These are phyloP conservation scores for Gracilariopsis chorda DNA, from an alignment of 23 red algal species.

Conservation along the genomic window DNA sequence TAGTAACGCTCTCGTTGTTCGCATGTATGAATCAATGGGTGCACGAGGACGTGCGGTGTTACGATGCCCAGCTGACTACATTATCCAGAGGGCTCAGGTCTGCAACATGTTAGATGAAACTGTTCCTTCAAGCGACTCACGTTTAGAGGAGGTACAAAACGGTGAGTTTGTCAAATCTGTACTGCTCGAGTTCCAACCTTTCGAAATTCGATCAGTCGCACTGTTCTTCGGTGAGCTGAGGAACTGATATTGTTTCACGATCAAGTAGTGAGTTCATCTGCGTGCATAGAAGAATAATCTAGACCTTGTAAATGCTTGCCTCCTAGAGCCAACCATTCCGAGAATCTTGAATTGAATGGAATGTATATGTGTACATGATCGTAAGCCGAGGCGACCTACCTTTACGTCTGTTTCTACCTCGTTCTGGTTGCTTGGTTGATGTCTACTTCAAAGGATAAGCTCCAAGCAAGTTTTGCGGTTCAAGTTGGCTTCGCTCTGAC, in stretches of 20 bases:
- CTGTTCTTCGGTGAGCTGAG: background rate
- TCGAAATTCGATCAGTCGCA: background rate
- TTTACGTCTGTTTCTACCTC: no score
- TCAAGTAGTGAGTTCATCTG: no score
- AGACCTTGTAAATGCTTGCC: no score
- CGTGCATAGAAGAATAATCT: no score
- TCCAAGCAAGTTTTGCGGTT: no score
- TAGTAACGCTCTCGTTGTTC: constrained; percentile 16
- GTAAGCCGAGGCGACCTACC: no score
- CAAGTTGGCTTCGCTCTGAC: no score
- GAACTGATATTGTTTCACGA: background rate
- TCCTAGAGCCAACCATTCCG: no score
- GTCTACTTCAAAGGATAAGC: no score
- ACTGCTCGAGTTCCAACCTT: background rate
- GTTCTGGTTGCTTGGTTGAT: no score
- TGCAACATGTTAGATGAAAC: constrained; percentile 53
- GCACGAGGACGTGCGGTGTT: background rate
- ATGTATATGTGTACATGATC: no score
- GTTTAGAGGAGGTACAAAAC: background rate
- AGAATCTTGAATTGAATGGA: no score
- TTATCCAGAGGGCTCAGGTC: background rate
- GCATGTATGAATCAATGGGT: constrained; percentile 62
- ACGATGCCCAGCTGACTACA: background rate
- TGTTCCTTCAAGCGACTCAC: background rate
- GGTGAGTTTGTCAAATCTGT: background rate